Evolutionary conservation across 768 basidiomycete genomes (phyloP), one percentile per base, ranked within the genome.

Genomic region (Termitomyces heimii): DNA sequence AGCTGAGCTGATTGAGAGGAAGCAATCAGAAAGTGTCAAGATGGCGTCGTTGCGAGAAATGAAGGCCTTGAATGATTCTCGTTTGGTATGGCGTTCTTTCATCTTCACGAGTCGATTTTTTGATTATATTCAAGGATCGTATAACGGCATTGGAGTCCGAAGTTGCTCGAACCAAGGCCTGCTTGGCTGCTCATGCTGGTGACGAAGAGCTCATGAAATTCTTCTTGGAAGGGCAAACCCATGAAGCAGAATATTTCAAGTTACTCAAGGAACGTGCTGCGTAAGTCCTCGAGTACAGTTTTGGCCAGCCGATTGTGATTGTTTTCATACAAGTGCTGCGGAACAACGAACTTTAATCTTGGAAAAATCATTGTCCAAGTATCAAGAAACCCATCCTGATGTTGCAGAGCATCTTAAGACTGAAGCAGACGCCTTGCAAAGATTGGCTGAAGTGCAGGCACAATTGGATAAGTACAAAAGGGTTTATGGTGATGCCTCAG

Each of bases 141-240:
- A 85, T 98, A 44, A 67, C 68, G 13, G 81, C 83, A 29, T 68
- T 96, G 26, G 75, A 83, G 59, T 87, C 87, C 1, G 93, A 98
- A 68, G 73, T 89, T 12, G 77, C 74, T 42, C 79, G 94, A 24
- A 76, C 88, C 60, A 91, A 88, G 68, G 79, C 87, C 16, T 81
- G 82, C 31, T 73, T 95, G n/a, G 93, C 90, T 20, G 91, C 92
- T 0, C 72, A 84, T 28, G 76, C 81, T 1, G 84, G 86, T 6
- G 79, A 88, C 24, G 82, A 84, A 59, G 88, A 92, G 49, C 75
- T 93, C 34, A 77, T 94, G 70, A 71, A 72, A 5, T 92, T 92
- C 68, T 79, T 95, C 61, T 73, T 85, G 53, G 75, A 75, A 45
- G 82, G 79, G 20, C 76, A 80, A 44, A 72, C 78, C 5, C 81